Conservation (phyloP, 257 asterid genomes). For the Gentiana straminea region DNA sequence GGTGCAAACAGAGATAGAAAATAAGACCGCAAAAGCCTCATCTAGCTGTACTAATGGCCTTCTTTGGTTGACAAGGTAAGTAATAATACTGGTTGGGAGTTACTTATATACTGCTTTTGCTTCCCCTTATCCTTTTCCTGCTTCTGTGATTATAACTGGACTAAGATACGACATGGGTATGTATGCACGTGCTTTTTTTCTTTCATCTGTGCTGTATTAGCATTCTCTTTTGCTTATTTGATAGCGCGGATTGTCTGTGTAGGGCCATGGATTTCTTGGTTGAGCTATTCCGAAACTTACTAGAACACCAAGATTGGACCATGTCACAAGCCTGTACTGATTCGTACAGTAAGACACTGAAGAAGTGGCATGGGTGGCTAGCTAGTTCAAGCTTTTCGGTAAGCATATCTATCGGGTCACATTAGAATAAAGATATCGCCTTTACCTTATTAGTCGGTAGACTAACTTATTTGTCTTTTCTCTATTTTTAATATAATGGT, state of each 20-base stretch:
- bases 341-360: constrained; percentile 73
- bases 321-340: constrained; percentile 89
- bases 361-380: constrained; percentile 94
- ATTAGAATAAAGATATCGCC: too few relatives aligned
- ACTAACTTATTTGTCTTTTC: neutral
- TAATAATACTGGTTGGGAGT: neutral
- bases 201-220: neutral
- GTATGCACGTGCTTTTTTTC: constrained; percentile 5
- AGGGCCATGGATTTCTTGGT: constrained; percentile 98
- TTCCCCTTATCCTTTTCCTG: neutral
- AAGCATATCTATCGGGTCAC: constrained; percentile 1
- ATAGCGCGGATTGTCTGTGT: constrained; percentile 8
- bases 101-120: constrained; percentile 1
- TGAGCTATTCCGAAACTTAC: constrained; percentile 63
- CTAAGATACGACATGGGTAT: constrained; percentile 5
- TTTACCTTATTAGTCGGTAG: too few relatives aligned
- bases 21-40: constrained; percentile 85
- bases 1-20: constrained; percentile 86
- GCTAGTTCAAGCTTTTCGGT: constrained; percentile 96
- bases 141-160: neutral
- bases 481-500: too few relatives aligned
- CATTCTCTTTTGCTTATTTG: neutral
- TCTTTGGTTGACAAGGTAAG: constrained; percentile 94
- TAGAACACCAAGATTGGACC: constrained; percentile 75
- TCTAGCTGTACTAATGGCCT: constrained; percentile 97